Percentiles rank a stretch among this genome's conserved stretches.
These are phyloP conservation scores for Trametes villosa DNA, from an alignment of 768 basidiomycete genomes.

Conservation along the genomic window DNA sequence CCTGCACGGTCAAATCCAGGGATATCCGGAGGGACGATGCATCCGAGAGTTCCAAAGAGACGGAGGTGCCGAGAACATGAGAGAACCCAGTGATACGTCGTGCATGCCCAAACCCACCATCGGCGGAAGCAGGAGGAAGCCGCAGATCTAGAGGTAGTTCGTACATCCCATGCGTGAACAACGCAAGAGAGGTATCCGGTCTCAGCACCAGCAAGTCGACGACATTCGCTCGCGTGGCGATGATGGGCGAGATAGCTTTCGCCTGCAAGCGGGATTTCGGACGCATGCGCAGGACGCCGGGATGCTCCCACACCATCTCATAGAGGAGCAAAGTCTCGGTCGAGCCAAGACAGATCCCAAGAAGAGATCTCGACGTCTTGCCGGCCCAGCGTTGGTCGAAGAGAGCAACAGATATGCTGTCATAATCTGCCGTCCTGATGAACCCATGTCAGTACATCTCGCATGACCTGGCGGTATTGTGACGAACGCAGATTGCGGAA, in stretches of 20 bases:
- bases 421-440: conserved; percentile 39
- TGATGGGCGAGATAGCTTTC: conserved; percentile 58
- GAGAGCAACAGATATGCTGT: conserved; percentile 54
- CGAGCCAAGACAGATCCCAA: conserved; percentile 59
- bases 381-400: conserved; percentile 73
- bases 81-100: conserved; percentile 46
- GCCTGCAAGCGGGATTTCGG: conserved; percentile 47
- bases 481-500: conserved; percentile 53
- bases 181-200: conserved; percentile 52
- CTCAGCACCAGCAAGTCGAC: conserved; percentile 73
- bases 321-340: conserved; percentile 52
- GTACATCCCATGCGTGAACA: conserved; percentile 67
- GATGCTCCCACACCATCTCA: conserved; percentile 47
- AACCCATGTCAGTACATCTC: not conserved
- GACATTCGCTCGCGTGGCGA: conserved; percentile 63
- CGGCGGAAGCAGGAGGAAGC: not conserved
- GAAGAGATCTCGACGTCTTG: conserved; percentile 50
- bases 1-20: conserved; percentile 59
- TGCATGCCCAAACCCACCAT: not conserved
- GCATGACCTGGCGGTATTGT: not conserved
- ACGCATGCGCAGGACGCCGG: conserved; percentile 46
- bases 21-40: conserved; percentile 50
- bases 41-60: conserved; percentile 58
- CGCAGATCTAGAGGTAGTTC: conserved; percentile 34
- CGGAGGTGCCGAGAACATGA: conserved; percentile 53